Evolutionary conservation across 2,329 filamentous ascomycete genomes (phyloP).

Genomic region (Capronia americana): DNA sequence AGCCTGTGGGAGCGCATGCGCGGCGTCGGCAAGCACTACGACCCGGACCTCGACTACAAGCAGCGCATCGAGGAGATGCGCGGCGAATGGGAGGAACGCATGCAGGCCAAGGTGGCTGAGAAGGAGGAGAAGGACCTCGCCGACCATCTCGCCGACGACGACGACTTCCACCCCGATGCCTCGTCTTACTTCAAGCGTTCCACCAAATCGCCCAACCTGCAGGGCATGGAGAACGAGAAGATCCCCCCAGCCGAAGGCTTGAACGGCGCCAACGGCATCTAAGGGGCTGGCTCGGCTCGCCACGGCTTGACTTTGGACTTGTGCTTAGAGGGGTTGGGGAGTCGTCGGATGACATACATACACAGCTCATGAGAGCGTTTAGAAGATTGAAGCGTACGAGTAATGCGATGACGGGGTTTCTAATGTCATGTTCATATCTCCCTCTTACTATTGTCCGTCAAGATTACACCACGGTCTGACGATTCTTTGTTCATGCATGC

Average conservation of each 20-base stretch:
- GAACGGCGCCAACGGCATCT: conserved; percentile 24
- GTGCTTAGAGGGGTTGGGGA: background rate
- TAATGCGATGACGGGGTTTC: too few species aligned
- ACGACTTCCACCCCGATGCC: conserved; percentile 58
- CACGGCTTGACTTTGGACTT: background rate
- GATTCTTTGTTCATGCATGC: too few species aligned
- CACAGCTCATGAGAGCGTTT: too few species aligned
- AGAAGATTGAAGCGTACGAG: too few species aligned
- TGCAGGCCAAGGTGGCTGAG: conserved; percentile 58
- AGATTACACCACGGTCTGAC: too few species aligned
- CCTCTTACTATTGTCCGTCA: too few species aligned
- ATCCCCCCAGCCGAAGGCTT: conserved; percentile 25
- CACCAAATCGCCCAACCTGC: conserved; percentile 36
- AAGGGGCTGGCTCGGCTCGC: background rate
- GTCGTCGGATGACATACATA: too few species aligned
- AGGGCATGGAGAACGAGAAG: conserved; percentile 34
- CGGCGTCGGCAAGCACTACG: conserved; percentile 80
- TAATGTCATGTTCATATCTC: too few species aligned
- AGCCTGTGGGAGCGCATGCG: conserved; percentile 84
- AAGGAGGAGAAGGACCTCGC: conserved; percentile 51
- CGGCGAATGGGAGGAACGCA: conserved; percentile 59
- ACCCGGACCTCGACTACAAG: conserved; percentile 81
- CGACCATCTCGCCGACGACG: conserved; percentile 46
- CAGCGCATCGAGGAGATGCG: conserved; percentile 85
- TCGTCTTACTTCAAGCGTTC: conserved; percentile 62